A percentile compares a stretch with the other conserved stretches of the same genome.
phyloP scores from a whole-genome alignment of 2,329 filamentous ascomycete species.

The Exserohilum turcica region DNA sequence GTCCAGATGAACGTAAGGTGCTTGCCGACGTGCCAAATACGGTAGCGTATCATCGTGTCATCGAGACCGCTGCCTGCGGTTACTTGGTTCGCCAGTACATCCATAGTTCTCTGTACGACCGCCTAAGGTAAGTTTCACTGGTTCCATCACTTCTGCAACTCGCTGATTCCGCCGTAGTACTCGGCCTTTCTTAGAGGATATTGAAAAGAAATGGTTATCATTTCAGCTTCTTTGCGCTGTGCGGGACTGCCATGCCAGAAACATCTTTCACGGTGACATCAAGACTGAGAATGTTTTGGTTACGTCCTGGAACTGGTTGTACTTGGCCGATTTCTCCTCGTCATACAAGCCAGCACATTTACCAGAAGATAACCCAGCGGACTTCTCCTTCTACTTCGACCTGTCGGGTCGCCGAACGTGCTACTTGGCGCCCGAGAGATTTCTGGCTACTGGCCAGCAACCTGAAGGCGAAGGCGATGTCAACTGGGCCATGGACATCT shows the following conservation, averaged over 20 bases:
- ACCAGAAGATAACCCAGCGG: slow-evolving; percentile 93
- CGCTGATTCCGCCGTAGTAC: slow-evolving; percentile 64
- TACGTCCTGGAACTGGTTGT: slow-evolving; percentile 99
- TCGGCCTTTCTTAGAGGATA: slow-evolving; percentile 91
- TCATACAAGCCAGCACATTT: slow-evolving; percentile 93
- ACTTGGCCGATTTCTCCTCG: slow-evolving; percentile 95
- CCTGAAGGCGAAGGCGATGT: slow-evolving; percentile 66
- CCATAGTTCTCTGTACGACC: slow-evolving; percentile 96
- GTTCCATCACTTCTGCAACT: background rate
- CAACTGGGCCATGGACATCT: slow-evolving; percentile 98
- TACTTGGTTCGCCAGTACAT: slow-evolving; percentile 94
- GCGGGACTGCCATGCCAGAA: slow-evolving; percentile 85
- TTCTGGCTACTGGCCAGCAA: slow-evolving; percentile 72
- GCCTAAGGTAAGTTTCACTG: slow-evolving; percentile 63
- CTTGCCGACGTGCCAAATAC: slow-evolving; percentile 88
- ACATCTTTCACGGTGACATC: slow-evolving; percentile 96
- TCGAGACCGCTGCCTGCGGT: slow-evolving; percentile 89
- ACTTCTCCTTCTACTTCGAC: slow-evolving; percentile 98
- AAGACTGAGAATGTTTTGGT: slow-evolving; percentile 97
- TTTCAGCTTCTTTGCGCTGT: slow-evolving; percentile 93
- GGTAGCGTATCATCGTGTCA: slow-evolving; percentile 83
- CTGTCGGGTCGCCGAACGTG: slow-evolving; percentile 89
- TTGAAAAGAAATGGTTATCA: slow-evolving; percentile 98
- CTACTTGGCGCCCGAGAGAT: slow-evolving; percentile 93
- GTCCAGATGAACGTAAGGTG: slow-evolving; percentile 74